A percentile compares a stretch with the other conserved stretches of the same genome.
These are phyloP conservation scores for Diplodia scrobiculata DNA, from an alignment of 2,329 filamentous ascomycete species.

Conservation along the genomic window DNA sequence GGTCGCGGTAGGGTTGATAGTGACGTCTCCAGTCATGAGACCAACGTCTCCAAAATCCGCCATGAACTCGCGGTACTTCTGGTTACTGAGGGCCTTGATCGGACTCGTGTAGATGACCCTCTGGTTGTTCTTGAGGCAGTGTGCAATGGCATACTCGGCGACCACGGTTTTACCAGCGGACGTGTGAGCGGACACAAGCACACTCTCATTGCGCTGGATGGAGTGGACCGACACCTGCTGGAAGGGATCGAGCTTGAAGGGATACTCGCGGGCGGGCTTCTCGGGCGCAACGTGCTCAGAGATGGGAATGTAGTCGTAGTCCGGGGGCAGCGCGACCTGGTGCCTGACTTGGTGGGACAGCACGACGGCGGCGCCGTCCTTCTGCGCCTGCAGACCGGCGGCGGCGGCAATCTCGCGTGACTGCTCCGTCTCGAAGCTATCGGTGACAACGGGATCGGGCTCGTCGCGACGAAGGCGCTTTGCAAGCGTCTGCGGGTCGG, in stretches of 20 bases:
- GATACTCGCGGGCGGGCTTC: conserved; percentile 78
- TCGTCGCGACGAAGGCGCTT: conserved; percentile 70
- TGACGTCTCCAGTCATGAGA: conserved; percentile 98
- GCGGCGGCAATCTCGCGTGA: conserved; percentile 85
- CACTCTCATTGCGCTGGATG: conserved; percentile 94
- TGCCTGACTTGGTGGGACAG: conserved; percentile 97
- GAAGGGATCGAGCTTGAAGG: conserved; percentile 94
- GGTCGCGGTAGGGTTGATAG: conserved; percentile 96
- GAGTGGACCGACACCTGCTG: conserved; percentile 92
- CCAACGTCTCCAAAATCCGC: conserved; percentile 96
- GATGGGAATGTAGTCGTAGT: conserved; percentile 93
- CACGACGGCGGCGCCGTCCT: conserved; percentile 71
- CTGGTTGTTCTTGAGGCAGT: conserved; percentile 96
- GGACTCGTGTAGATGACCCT: conserved; percentile 98
- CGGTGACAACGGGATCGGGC: conserved; percentile 80
- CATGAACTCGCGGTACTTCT: conserved; percentile 96
- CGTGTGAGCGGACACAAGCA: conserved; percentile 94
- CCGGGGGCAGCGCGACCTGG: conserved; percentile 90
- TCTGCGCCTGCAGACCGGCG: conserved; percentile 64
- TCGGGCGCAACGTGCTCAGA: conserved; percentile 90
- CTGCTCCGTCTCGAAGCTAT: conserved; percentile 92
- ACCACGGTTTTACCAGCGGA: conserved; percentile 98
- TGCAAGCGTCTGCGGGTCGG: conserved; percentile 47
- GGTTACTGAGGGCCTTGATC: conserved; percentile 97
- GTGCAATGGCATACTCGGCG: conserved; percentile 96